phyloP scores from a whole-genome alignment of 1,284 basidiomycete species.

The Phellopilus nigrolimitatus region DNA sequence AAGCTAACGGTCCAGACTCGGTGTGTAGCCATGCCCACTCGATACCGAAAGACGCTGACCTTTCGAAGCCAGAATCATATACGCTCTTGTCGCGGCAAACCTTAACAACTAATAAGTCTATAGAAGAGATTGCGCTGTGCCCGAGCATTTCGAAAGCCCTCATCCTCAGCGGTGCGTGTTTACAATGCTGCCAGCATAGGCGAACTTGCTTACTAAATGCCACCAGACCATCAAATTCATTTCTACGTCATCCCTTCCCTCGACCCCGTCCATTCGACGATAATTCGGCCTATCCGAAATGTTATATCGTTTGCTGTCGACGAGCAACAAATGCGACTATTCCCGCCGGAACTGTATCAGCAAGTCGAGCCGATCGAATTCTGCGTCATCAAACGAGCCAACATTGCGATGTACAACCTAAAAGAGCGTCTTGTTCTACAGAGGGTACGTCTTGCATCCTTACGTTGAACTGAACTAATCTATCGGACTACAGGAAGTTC shows the following conservation, averaged over 20 bases:
- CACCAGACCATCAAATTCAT: constrained; percentile 69
- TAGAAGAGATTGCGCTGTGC: constrained; percentile 74
- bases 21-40: constrained; percentile 32
- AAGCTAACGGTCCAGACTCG: constrained; percentile 46
- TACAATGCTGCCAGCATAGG: neutral
- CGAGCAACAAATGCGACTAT: constrained; percentile 63
- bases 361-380: constrained; percentile 63
- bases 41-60: neutral
- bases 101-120: constrained; percentile 54
- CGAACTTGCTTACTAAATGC: neutral
- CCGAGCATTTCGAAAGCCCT: constrained; percentile 70
- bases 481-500: constrained; percentile 63
- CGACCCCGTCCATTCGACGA: constrained; percentile 54
- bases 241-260: constrained; percentile 78
- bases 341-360: constrained; percentile 36
- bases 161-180: constrained; percentile 60
- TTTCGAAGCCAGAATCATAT: constrained; percentile 55
- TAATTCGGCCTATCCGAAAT: constrained; percentile 73
- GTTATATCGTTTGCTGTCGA: constrained; percentile 78
- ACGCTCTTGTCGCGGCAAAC: constrained; percentile 61
- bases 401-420: constrained; percentile 64
- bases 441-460: constrained; percentile 41
- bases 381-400: constrained; percentile 69
- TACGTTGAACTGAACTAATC: neutral
- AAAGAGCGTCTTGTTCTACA: constrained; percentile 55